Percentiles rank a stretch among this genome's conserved stretches.
These are phyloP conservation scores for Collybiopsis luxurians DNA, from an alignment of 768 basidiomycete genomes.

Conservation along the genomic window DNA sequence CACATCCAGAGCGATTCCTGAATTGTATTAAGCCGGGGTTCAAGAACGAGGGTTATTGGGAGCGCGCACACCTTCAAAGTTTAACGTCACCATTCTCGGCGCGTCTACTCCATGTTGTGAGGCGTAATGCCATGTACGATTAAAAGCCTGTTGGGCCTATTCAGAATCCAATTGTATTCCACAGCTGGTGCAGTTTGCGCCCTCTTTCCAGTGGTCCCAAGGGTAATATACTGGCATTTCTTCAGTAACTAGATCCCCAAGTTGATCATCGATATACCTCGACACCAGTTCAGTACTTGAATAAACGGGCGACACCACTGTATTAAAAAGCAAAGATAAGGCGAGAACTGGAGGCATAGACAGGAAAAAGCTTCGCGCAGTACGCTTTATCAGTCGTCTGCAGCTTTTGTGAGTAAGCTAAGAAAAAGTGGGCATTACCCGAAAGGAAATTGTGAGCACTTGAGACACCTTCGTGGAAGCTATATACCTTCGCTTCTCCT, in stretches of 20 bases:
- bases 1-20: slow-evolving; percentile 6
- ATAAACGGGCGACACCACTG: too few relatives aligned
- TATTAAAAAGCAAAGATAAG: too few relatives aligned
- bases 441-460: too few relatives aligned
- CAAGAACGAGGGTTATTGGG: neutral
- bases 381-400: too few relatives aligned
- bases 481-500: too few relatives aligned
- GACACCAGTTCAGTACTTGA: too few relatives aligned
- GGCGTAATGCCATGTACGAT: slow-evolving; percentile 3
- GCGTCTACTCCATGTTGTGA: neutral
- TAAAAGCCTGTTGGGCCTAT: neutral
- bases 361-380: too few relatives aligned
- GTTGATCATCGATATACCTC: slow-evolving; percentile 2
- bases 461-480: too few relatives aligned
- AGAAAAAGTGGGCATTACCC: too few relatives aligned
- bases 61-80: neutral
- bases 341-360: too few relatives aligned
- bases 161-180: neutral
- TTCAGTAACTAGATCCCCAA: slow-evolving; percentile 1
- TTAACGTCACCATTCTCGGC: neutral
- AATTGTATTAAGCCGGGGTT: neutral
- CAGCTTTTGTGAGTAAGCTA: too few relatives aligned
- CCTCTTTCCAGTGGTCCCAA: neutral
- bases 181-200: neutral
- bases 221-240: neutral